Percentiles rank a stretch among this genome's conserved stretches.
Conservation (phyloP, 2,329 filamentous ascomycete species). For the Pseudogymnoascus sp. region DNA sequence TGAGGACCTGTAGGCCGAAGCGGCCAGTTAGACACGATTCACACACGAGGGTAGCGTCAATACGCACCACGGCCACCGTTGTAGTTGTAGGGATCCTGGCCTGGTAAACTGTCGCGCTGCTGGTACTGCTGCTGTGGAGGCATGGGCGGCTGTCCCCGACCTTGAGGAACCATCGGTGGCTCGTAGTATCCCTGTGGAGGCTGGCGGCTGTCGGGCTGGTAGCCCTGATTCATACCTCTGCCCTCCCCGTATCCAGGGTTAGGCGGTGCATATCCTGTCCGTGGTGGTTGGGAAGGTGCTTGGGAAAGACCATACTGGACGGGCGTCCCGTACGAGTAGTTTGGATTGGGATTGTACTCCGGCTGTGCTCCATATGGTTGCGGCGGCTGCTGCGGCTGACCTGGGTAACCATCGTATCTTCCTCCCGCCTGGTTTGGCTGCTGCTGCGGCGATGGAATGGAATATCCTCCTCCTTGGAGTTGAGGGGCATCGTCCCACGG, state of each 20-base stretch:
- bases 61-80: conserved; percentile 1
- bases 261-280: not conserved
- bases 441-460: conserved; percentile 15
- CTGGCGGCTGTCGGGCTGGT: not conserved
- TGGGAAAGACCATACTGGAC: not conserved
- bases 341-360: not conserved
- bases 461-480: conserved; percentile 16
- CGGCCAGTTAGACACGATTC: conserved; percentile 1
- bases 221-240: not conserved
- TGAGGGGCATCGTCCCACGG: conserved; percentile 21
- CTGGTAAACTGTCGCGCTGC: conserved; percentile 4
- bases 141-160: not conserved
- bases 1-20: conserved; percentile 1
- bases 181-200: not conserved
- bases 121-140: not conserved
- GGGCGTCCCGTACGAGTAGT: not conserved
- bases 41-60: not conserved
- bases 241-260: not conserved
- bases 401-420: not conserved
- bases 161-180: not conserved
- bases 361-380: not conserved
- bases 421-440: conserved; percentile 13
- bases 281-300: not conserved
- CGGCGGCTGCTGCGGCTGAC: not conserved
- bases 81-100: not conserved